A percentile compares a stretch with the other conserved stretches of the same genome.
Conservation (phyloP, 805 yeast species). For the Danielozyma ontarioensis region DNA sequence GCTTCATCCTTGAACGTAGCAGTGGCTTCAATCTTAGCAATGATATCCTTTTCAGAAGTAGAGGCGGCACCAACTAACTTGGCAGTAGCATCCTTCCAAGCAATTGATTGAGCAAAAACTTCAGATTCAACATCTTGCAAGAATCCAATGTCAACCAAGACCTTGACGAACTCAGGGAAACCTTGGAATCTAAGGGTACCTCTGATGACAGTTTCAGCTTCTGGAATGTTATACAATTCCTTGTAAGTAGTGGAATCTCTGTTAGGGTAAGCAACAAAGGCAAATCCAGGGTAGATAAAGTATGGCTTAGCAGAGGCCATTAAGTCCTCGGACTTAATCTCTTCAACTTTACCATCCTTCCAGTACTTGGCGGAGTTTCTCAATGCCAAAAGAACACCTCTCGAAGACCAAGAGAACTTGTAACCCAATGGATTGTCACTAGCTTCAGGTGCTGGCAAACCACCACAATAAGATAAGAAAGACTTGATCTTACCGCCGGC, state of each 20-base stretch:
- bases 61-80: slow-evolving; percentile 71
- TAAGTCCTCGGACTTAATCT: slow-evolving; percentile 80
- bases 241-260: slow-evolving; percentile 94
- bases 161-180: slow-evolving; percentile 97
- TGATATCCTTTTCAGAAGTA: slow-evolving; percentile 62
- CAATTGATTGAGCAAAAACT: slow-evolving; percentile 47
- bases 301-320: slow-evolving; percentile 95
- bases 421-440: slow-evolving; percentile 98
- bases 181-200: slow-evolving; percentile 98
- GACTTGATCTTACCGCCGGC: slow-evolving; percentile 89
- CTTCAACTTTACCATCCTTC: slow-evolving; percentile 77
- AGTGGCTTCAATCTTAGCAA: slow-evolving; percentile 68
- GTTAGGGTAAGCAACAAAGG: slow-evolving; percentile 94
- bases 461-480: slow-evolving; percentile 97
- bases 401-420: slow-evolving; percentile 98
- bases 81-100: slow-evolving; percentile 90
- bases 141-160: slow-evolving; percentile 89
- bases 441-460: slow-evolving; percentile 96
- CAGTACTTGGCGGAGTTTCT: slow-evolving; percentile 90
- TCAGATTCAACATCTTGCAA: slow-evolving; percentile 70
- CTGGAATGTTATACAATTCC: slow-evolving; percentile 91
- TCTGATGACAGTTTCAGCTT: slow-evolving; percentile 93
- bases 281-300: slow-evolving; percentile 92
- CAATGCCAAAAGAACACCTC: slow-evolving; percentile 94
- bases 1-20: slow-evolving; percentile 76